These are phyloP conservation scores for Glycine latifolia DNA, from an alignment of 306 rosid genomes.

Conservation along the genomic window DNA sequence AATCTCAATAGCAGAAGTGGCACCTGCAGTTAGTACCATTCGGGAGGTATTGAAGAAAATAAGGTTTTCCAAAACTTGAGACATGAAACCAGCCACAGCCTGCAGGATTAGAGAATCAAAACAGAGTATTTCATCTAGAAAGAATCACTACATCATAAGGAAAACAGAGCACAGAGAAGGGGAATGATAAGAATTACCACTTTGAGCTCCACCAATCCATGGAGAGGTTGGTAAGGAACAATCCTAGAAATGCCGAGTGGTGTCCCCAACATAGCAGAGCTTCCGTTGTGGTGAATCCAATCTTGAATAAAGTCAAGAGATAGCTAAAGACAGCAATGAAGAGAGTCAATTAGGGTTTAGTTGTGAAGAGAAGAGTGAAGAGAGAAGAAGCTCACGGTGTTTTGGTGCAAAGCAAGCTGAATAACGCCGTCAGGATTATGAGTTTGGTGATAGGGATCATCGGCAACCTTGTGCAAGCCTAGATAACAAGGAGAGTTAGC, in stretches of 20 bases:
- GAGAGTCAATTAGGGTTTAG: not conserved
- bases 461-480: constrained; percentile 61
- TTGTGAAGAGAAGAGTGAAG: not conserved
- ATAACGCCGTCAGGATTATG: constrained; percentile 75
- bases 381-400: constrained; percentile 61
- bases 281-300: constrained; percentile 70
- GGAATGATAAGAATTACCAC: constrained; percentile 26
- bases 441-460: constrained; percentile 67
- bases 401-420: constrained; percentile 74
- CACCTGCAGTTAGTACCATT: constrained; percentile 76
- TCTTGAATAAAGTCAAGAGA: constrained; percentile 70
- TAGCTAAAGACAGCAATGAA: constrained; percentile 51
- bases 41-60: constrained; percentile 76
- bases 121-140: not conserved
- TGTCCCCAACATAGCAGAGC: constrained; percentile 56
- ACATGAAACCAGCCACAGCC: constrained; percentile 94
- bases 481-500: constrained; percentile 56
- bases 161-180: not conserved
- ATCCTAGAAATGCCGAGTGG: constrained; percentile 27
- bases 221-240: constrained; percentile 41
- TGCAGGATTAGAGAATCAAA: constrained; percentile 49
- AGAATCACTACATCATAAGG: not conserved
- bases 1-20: constrained; percentile 79
- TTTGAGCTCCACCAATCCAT: constrained; percentile 50
- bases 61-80: constrained; percentile 68